Conservation (phyloP, 2,329 filamentous ascomycete genomes). For the Pseudogymnoascus sp. region DNA sequence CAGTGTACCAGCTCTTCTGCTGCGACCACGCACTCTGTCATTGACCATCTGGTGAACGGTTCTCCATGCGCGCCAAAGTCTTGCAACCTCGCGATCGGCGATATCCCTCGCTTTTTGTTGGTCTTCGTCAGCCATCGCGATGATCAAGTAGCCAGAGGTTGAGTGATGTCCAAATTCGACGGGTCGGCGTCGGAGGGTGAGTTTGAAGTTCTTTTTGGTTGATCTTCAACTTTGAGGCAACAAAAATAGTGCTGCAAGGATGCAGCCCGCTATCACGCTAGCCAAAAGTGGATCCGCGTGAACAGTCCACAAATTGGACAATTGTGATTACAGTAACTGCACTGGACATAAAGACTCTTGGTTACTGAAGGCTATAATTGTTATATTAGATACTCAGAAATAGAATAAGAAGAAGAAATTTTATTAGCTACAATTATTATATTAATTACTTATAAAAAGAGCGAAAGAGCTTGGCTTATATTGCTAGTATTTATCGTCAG, state of each 20-base stretch:
- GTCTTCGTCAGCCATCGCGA: constrained; percentile 22
- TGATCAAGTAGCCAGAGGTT: constrained; percentile 7
- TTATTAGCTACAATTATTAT: neutral
- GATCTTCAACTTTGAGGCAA: constrained; percentile 10
- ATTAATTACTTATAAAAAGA: neutral
- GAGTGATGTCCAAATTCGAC: neutral
- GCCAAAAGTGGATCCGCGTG: neutral
- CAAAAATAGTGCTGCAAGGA: constrained; percentile 9
- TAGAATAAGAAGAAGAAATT: neutral
- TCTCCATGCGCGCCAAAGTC: constrained; percentile 88
- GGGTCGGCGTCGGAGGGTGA: neutral
- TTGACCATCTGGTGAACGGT: constrained; percentile 92
- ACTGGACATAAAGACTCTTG: neutral
- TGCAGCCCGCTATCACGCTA: constrained; percentile 6
- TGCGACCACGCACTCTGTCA: constrained; percentile 61
- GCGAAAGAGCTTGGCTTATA: neutral
- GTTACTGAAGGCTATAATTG: neutral
- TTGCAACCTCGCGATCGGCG: constrained; percentile 40
- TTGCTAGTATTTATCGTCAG: neutral
- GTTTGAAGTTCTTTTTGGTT: neutral
- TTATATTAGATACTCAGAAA: neutral
- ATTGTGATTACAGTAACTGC: neutral
- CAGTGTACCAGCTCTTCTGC: constrained; percentile 2
- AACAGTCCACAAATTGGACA: neutral
- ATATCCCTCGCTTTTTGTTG: constrained; percentile 26